Percentiles rank a stretch among this genome's conserved stretches.
These are phyloP conservation scores for Vigna hirtella DNA, from an alignment of 306 rosid species.

Conservation along the genomic window DNA sequence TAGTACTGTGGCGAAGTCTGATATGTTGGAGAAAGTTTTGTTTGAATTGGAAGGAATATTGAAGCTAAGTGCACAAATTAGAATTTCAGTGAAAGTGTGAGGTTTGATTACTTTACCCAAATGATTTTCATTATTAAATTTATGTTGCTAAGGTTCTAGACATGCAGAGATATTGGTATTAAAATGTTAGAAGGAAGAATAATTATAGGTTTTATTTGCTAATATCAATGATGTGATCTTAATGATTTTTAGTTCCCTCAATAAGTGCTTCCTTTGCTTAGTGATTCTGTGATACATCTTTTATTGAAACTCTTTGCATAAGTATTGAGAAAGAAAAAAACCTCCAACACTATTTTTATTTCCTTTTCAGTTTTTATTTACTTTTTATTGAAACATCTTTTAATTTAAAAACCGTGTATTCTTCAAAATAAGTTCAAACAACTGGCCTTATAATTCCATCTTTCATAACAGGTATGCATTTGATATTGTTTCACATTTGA, in stretches of 20 bases:
- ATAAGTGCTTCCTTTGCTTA: background rate
- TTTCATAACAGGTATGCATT: background rate
- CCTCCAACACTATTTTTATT: background rate
- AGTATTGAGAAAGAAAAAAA: background rate
- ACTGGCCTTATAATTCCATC: background rate
- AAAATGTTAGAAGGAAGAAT: background rate
- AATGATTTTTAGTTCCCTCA: background rate
- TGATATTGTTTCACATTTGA: background rate
- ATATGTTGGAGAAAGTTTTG: background rate
- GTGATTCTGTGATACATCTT: background rate
- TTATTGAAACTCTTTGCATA: background rate
- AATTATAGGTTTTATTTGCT: background rate
- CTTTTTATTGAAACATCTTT: background rate
- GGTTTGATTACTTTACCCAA: background rate
- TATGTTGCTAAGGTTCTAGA: background rate
- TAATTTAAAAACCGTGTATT: background rate
- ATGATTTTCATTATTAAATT: background rate
- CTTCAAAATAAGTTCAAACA: background rate
- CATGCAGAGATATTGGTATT: background rate
- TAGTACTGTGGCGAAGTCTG: background rate
- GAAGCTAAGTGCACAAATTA: background rate
- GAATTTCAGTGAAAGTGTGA: background rate
- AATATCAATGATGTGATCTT: background rate
- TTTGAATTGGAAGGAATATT: slow-evolving; percentile 1
- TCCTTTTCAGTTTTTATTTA: background rate